Conservation (phyloP, 805 yeast genomes). For the Zygoascus flipseniorum region DNA sequence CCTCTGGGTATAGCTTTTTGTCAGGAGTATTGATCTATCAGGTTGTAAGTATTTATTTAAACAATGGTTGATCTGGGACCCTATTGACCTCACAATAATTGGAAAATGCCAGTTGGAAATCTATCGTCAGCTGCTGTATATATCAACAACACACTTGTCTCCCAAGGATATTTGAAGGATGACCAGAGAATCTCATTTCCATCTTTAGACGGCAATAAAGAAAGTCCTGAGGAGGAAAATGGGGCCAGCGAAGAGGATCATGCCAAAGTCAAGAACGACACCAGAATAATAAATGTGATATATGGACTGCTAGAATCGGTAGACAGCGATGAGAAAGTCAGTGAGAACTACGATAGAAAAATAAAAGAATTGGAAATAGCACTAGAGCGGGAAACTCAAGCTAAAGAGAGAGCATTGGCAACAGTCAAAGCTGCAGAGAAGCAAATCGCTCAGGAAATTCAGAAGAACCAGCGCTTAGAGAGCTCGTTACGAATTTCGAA, state of each 20-base stretch:
- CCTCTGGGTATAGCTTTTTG: too few relatives aligned
- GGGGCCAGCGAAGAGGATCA: neutral
- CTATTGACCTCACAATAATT: neutral
- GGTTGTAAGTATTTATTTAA: too few relatives aligned
- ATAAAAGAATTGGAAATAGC: slow-evolving; percentile 10
- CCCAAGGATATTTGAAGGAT: slow-evolving; percentile 19
- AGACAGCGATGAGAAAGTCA: slow-evolving; percentile 10
- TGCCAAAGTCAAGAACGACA: slow-evolving; percentile 12
- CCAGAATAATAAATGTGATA: slow-evolving; percentile 18
- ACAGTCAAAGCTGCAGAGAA: slow-evolving; percentile 9
- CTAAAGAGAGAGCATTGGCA: slow-evolving; percentile 1
- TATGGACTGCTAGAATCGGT: slow-evolving; percentile 19
- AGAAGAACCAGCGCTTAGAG: slow-evolving; percentile 6
- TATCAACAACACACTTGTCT: slow-evolving; percentile 17
- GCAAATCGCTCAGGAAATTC: slow-evolving; percentile 3
- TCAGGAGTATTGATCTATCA: too few relatives aligned
- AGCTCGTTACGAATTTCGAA: neutral
- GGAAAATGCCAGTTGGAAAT: slow-evolving; percentile 3
- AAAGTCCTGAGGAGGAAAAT: neutral
- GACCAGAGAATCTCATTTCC: slow-evolving; percentile 13
- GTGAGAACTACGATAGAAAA: slow-evolving; percentile 5
- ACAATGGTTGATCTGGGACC: too few relatives aligned
- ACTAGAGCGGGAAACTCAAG: slow-evolving; percentile 4
- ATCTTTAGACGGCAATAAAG: neutral
- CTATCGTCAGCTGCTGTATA: slow-evolving; percentile 15